Conservation (phyloP, 2,329 filamentous ascomycete genomes). For the Penicillium brasilianum region DNA sequence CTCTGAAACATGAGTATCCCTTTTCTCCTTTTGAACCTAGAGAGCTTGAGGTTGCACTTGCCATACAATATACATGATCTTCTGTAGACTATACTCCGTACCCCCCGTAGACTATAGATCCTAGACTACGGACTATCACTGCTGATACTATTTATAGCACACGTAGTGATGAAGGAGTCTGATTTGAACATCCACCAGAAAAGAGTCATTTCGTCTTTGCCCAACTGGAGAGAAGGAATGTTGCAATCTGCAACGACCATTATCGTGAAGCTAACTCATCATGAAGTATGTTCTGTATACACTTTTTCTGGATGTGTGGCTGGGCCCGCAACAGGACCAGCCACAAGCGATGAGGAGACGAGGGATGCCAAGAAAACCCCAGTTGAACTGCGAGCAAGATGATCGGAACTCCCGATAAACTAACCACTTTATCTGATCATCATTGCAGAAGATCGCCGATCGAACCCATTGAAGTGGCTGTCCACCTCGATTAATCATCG, state of each 20-base stretch:
- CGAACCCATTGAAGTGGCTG: not conserved
- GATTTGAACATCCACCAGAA: not conserved
- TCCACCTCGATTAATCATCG: slow-evolving; percentile 43
- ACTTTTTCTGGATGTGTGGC: not conserved
- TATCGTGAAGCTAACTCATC: not conserved
- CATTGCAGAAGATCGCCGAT: not conserved
- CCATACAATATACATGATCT: not conserved
- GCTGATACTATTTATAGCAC: not conserved
- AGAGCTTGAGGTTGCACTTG: too few species aligned
- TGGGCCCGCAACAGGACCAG: not conserved
- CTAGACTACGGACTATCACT: not conserved
- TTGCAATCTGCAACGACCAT: too few species aligned
- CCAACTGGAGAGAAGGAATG: not conserved
- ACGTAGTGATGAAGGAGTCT: not conserved
- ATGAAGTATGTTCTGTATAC: not conserved
- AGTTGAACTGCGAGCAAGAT: not conserved
- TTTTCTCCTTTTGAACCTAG: too few species aligned
- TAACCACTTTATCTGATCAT: not conserved
- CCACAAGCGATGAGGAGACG: not conserved
- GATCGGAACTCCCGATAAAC: not conserved
- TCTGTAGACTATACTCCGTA: too few species aligned
- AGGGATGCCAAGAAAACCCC: slow-evolving; percentile 9
- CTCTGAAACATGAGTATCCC: too few species aligned
- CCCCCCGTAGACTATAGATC: not conserved
- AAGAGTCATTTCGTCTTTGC: not conserved